A percentile compares a stretch with the other conserved stretches of the same genome.
Evolutionary conservation across 2,329 filamentous ascomycete genomes (phyloP).

Genomic region (Apiospora sp.): DNA sequence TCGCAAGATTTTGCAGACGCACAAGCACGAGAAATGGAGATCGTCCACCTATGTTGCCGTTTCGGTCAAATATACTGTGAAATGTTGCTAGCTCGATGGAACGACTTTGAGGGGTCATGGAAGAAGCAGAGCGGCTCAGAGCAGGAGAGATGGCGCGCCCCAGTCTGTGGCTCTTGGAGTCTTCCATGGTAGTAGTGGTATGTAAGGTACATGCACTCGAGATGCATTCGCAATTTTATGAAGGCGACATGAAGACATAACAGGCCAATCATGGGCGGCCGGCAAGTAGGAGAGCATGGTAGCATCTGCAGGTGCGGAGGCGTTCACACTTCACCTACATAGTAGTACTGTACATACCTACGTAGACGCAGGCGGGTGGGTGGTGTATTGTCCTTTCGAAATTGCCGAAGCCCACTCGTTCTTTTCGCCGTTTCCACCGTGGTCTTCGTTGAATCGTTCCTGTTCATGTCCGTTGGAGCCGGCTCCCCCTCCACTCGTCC

Average conservation of each 20-base stretch:
- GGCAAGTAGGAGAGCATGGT: not conserved
- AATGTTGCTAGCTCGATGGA: not conserved
- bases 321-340: not conserved
- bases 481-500: not conserved
- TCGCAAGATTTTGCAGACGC: not conserved
- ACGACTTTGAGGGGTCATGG: not conserved
- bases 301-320: not conserved
- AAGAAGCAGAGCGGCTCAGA: not conserved
- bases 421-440: not conserved
- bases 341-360: not conserved
- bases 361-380: not conserved
- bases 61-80: not conserved
- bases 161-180: not conserved
- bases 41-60: not conserved
- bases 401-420: not conserved
- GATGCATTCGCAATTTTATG: slow-evolving; percentile 5
- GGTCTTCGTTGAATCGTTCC: not conserved
- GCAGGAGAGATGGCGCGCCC: not conserved
- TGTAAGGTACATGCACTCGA: slow-evolving; percentile 11
- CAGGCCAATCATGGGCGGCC: slow-evolving; percentile 1
- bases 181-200: not conserved
- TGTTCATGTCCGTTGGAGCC: slow-evolving; percentile 16
- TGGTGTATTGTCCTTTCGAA: not conserved
- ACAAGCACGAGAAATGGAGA: slow-evolving; percentile 1
- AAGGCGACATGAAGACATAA: slow-evolving; percentile 5